Evolutionary conservation across 2,329 filamentous ascomycete genomes (phyloP).

Genomic region (Aspergillus tanneri): DNA sequence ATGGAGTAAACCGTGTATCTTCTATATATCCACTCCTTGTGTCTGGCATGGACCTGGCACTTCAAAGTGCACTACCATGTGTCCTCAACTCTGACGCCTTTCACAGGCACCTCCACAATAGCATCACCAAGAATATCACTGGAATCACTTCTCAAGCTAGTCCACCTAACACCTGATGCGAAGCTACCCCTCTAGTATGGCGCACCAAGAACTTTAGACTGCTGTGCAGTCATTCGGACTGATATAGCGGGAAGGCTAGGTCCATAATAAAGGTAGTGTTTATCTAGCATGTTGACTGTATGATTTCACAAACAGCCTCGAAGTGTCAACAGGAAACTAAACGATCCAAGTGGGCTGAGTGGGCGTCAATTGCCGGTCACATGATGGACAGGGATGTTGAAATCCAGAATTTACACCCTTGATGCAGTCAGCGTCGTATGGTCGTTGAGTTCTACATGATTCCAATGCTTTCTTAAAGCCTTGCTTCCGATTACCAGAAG

Average conservation of each 20-base stretch:
- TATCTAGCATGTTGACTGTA: not conserved
- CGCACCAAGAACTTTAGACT: not conserved
- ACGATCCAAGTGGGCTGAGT: not conserved
- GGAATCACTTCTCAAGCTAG: not conserved
- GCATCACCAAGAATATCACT: not conserved
- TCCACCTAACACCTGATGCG: not conserved
- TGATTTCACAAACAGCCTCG: too few relatives aligned
- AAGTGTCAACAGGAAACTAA: too few relatives aligned
- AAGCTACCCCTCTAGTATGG: not conserved
- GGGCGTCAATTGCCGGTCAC: not conserved
- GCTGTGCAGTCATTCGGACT: not conserved
- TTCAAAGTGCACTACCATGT: not conserved
- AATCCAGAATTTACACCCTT: not conserved
- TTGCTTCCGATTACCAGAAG: too few relatives aligned
- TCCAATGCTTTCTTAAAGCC: too few relatives aligned
- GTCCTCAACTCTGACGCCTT: not conserved
- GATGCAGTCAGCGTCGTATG: not conserved
- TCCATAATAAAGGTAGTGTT: not conserved
- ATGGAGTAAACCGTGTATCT: not conserved
- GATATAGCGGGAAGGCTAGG: not conserved
- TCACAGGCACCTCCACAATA: not conserved
- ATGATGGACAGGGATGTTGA: not conserved
- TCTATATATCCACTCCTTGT: not conserved
- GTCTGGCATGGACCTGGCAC: not conserved
- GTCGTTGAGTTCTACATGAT: not conserved